These are phyloP conservation scores for Dendrothele bispora DNA, from an alignment of 768 basidiomycete species.

Conservation along the genomic window DNA sequence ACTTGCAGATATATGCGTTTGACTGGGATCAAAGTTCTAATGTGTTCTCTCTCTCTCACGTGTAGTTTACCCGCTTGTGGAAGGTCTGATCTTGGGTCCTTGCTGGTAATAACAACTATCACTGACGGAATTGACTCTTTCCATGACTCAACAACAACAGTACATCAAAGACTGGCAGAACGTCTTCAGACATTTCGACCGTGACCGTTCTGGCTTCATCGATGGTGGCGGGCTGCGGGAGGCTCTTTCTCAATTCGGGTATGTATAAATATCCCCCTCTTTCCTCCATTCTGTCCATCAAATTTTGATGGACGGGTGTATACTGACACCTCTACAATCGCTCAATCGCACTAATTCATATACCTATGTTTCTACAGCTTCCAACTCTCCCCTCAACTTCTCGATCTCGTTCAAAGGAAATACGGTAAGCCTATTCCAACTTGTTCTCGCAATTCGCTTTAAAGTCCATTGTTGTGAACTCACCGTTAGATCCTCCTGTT, in stretches of 20 bases:
- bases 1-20: constrained; percentile 8
- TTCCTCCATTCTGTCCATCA: too few relatives aligned
- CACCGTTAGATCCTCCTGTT: constrained; percentile 32
- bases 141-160: too few relatives aligned
- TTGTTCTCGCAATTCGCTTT: not conserved
- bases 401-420: constrained; percentile 72
- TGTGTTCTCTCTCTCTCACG: too few relatives aligned
- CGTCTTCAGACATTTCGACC: constrained; percentile 81
- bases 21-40: constrained; percentile 10
- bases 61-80: constrained; percentile 73
- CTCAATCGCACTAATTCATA: too few relatives aligned
- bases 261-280: too few relatives aligned
- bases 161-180: constrained; percentile 91
- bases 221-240: constrained; percentile 65
- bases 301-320: too few relatives aligned
- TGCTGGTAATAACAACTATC: not conserved
- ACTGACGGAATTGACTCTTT: not conserved
- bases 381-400: constrained; percentile 64
- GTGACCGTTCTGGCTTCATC: constrained; percentile 81
- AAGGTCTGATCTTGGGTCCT: constrained; percentile 70
- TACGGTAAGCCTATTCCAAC: constrained; percentile 54
- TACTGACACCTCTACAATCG: too few relatives aligned
- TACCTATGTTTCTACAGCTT: constrained; percentile 40
- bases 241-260: constrained; percentile 78
- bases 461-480: constrained; percentile 10